These are phyloP conservation scores for Alloascoidea africana DNA, from an alignment of 805 yeast species.

Conservation along the genomic window DNA sequence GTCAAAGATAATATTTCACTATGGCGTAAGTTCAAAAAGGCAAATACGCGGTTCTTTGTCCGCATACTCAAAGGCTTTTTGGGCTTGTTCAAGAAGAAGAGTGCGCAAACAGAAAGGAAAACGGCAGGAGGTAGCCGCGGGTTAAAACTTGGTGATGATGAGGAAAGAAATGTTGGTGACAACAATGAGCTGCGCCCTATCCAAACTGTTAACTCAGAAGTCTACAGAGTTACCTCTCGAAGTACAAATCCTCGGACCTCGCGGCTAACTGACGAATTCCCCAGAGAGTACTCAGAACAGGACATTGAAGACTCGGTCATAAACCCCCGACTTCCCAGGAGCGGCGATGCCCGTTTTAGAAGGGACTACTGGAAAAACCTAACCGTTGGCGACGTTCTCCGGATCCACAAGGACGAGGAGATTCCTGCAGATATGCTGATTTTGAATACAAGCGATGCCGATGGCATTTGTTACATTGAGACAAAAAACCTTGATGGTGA, in stretches of 20 bases:
- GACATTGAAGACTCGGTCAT: slow-evolving; percentile 3
- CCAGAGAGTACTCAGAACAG: slow-evolving; percentile 9
- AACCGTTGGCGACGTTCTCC: slow-evolving; percentile 40
- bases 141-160: too few relatives aligned
- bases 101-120: background rate
- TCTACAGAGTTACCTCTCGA: background rate
- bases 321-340: background rate
- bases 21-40: slow-evolving; percentile 43
- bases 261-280: slow-evolving; percentile 4
- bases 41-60: slow-evolving; percentile 19
- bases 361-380: slow-evolving; percentile 42
- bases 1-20: slow-evolving; percentile 24
- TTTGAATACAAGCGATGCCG: slow-evolving; percentile 39
- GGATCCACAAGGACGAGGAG: slow-evolving; percentile 42
- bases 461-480: slow-evolving; percentile 34
- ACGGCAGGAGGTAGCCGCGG: too few relatives aligned
- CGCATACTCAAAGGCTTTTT: background rate
- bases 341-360: slow-evolving; percentile 13
- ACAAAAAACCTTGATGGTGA: slow-evolving; percentile 43
- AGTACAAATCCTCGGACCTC: slow-evolving; percentile 14
- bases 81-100: background rate
- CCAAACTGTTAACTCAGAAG: slow-evolving; percentile 7
- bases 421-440: slow-evolving; percentile 46
- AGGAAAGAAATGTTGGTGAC: background rate
- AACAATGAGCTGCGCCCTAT: background rate